phyloP scores from a whole-genome alignment of 192 early-diverging fungal genomes.

The Coemansia asiatica region DNA sequence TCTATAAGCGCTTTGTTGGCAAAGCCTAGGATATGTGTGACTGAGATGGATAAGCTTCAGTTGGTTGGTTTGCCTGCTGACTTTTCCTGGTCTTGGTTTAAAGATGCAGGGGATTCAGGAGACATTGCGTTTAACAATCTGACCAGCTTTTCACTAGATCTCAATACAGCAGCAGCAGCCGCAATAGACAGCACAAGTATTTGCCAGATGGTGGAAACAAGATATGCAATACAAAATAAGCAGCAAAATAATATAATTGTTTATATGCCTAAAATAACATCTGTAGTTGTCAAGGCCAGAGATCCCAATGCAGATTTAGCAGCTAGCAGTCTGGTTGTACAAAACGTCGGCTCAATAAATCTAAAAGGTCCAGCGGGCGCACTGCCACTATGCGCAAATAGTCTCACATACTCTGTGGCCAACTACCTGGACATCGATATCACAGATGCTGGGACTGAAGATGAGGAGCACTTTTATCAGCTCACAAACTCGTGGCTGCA shows the following conservation, averaged over 20 bases:
- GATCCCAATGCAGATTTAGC: background rate
- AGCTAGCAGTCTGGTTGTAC: background rate
- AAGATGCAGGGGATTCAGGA: background rate
- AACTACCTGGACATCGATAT: background rate
- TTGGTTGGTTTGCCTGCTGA: background rate
- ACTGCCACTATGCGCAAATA: background rate
- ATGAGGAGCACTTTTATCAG: background rate
- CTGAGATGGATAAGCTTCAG: background rate
- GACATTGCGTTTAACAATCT: background rate
- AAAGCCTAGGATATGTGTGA: background rate
- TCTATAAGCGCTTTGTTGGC: too few relatives aligned
- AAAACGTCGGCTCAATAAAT: background rate
- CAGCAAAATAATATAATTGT: background rate
- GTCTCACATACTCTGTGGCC: background rate
- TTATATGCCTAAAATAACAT: background rate
- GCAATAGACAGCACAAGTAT: background rate
- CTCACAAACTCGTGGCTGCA: conserved; percentile 2
- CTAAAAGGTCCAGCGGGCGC: background rate
- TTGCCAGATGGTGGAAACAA: background rate
- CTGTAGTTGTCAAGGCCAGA: background rate
- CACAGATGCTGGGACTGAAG: background rate
- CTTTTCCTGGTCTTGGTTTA: conserved; percentile 4
- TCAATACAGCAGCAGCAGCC: background rate
- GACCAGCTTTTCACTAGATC: background rate
- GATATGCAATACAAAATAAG: background rate